These are phyloP conservation scores for Saccharomycopsis crataegensis DNA, from an alignment of 1,139 yeast species.

Conservation along the genomic window DNA sequence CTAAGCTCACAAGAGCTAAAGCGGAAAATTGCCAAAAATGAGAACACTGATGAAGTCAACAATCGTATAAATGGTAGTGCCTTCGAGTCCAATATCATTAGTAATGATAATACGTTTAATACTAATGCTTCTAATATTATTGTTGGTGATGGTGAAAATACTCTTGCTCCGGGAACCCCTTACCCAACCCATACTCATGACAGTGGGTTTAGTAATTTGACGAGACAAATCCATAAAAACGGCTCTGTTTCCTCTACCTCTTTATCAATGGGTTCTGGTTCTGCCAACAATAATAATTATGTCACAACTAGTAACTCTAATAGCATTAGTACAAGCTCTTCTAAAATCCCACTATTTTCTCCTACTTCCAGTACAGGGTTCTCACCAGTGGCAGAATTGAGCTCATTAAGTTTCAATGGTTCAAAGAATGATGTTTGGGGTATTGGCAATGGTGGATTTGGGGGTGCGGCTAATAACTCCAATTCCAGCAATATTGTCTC, in stretches of 20 bases:
- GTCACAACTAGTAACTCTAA: too few species aligned
- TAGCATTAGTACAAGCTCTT: not conserved
- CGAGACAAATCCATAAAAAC: too few species aligned
- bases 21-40: slow-evolving; percentile 34
- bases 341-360: not conserved
- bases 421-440: not conserved
- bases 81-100: not conserved
- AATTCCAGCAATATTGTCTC: not conserved
- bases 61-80: not conserved
- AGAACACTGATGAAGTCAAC: not conserved
- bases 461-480: not conserved
- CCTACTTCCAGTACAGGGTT: not conserved
- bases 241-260: not conserved
- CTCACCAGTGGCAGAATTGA: not conserved
- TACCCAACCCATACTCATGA: not conserved
- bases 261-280: too few species aligned
- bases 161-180: not conserved
- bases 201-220: not conserved
- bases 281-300: too few species aligned
- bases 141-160: not conserved
- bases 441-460: not conserved
- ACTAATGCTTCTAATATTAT: not conserved
- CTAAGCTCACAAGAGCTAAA: slow-evolving; percentile 72
- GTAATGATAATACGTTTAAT: not conserved
- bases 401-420: not conserved